Base-by-base conservation (phyloP, 2,329 filamentous ascomycete genomes). In the Colletotrichum sp. region DNA sequence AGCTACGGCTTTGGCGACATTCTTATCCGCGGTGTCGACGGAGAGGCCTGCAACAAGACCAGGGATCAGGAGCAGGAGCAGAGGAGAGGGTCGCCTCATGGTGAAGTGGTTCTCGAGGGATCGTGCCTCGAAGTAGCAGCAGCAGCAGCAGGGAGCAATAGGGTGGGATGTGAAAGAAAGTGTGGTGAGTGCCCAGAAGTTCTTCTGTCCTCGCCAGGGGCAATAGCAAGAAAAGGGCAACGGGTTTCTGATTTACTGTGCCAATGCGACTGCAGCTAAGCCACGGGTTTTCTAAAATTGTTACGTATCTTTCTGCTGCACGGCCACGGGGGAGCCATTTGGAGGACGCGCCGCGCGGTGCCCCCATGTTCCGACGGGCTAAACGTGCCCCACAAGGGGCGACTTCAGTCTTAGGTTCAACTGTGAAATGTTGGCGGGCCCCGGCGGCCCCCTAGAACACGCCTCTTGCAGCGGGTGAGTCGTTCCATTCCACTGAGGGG, bases 11-110 rank as follows among this genome's bases (percentile, higher is more conserved):
- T 79, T 79, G 60, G 83, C 79, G 68, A 59, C 67, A 75, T 78
- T 78, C 63, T 78, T 75, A 57, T 78, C 57, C 68, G 70, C 70
- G 57, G 82, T 76, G 21, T 77, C 82, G 76, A 83, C 80, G 55
- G 87, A 80, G 64, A 88, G 83, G 39, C 65, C 60, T 9, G 75
- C 66, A 30, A 90, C 90, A 76, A 93, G 83, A 44, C 88, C 89
- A 34, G 91, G 90, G 49, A 93, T 84, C 3, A 93, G 87, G 49
- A 94, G 88, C 39, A 94, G 86, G 66, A 94, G 83, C 28, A 94
- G 83, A 34, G 91, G 87, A 72, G 89, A 89, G 76, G 87, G 86
- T 71, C 85, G 85, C 85, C 89, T 92, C 93, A 95, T 94, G 79
- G 79, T 88, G 84, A 62, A 62, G 63, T 63, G 68, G 39, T 62